Conservation (phyloP, 2,329 filamentous ascomycete species). For the Aspergillus sp. region DNA sequence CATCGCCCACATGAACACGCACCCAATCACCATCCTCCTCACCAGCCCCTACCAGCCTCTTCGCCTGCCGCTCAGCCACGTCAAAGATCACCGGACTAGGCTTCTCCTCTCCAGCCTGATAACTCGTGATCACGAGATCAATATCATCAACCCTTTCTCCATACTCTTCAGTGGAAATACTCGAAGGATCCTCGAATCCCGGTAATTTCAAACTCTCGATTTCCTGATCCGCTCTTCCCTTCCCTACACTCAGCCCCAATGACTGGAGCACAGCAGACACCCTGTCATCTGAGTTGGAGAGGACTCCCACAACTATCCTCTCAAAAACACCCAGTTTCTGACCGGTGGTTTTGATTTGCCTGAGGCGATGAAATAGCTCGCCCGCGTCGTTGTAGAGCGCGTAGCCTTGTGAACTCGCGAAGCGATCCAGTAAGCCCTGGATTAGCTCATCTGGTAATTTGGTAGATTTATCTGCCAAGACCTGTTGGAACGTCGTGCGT, state of each 20-base stretch:
- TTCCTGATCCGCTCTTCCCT: constrained; percentile 34
- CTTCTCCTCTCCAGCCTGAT: constrained; percentile 49
- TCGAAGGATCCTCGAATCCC: constrained; percentile 18
- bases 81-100: constrained; percentile 44
- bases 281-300: constrained; percentile 52
- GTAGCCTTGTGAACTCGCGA: constrained; percentile 44
- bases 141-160: constrained; percentile 32
- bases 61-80: constrained; percentile 37
- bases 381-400: constrained; percentile 42
- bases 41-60: constrained; percentile 12
- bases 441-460: constrained; percentile 39
- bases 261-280: constrained; percentile 42
- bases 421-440: constrained; percentile 39
- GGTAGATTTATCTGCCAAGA: constrained; percentile 1
- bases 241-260: constrained; percentile 42
- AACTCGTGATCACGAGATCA: constrained; percentile 50
- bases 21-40: constrained; percentile 22
- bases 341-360: constrained; percentile 12
- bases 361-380: constrained; percentile 39
- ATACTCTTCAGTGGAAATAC: background rate
- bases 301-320: constrained; percentile 43
- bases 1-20: constrained; percentile 49
- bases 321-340: constrained; percentile 28
- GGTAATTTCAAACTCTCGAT: constrained; percentile 28
- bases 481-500: constrained; percentile 36